Evolutionary conservation across 2,329 filamentous ascomycete species (phyloP).

Genomic region (Mariannaea sp.): DNA sequence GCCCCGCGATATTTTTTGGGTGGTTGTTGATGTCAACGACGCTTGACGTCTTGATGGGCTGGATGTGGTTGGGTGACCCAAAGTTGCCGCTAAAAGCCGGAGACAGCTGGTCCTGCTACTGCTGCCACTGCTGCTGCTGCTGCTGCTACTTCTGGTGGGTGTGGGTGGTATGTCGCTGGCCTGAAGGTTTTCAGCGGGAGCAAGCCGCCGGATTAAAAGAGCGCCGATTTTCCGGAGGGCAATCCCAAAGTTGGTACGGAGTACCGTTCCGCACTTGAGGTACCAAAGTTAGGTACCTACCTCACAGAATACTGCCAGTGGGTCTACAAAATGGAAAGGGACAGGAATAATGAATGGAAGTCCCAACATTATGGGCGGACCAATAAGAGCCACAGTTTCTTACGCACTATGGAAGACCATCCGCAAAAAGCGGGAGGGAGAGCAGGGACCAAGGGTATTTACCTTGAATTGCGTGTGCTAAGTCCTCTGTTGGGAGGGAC

Average conservation of each 20-base stretch:
- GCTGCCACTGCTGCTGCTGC: background rate
- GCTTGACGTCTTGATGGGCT: constrained; percentile 27
- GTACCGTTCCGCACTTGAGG: too few relatives aligned
- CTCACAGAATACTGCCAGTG: background rate
- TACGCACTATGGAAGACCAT: background rate
- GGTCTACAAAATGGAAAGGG: constrained; percentile 4
- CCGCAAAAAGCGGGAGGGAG: constrained; percentile 5
- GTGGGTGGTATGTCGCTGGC: constrained; percentile 11
- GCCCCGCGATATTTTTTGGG: constrained; percentile 25
- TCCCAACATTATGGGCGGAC: constrained; percentile 4
- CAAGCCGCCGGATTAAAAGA: background rate
- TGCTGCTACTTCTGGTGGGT: constrained; percentile 2
- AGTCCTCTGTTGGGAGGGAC: too few relatives aligned
- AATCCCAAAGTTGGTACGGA: too few relatives aligned
- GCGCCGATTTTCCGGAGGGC: constrained; percentile 3
- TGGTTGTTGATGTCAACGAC: constrained; percentile 35
- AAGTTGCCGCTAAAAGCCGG: constrained; percentile 29
- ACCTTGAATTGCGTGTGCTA: too few relatives aligned
- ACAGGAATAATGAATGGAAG: constrained; percentile 4
- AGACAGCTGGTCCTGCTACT: background rate
- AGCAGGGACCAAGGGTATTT: background rate
- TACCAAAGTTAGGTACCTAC: too few relatives aligned
- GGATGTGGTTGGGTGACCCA: constrained; percentile 30
- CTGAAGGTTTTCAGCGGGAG: background rate
- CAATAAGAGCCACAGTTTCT: constrained; percentile 17